Percentiles rank a stretch among this genome's conserved stretches.
phyloP scores from a whole-genome alignment of 2,329 filamentous ascomycete species.

The Curvularia sp. region DNA sequence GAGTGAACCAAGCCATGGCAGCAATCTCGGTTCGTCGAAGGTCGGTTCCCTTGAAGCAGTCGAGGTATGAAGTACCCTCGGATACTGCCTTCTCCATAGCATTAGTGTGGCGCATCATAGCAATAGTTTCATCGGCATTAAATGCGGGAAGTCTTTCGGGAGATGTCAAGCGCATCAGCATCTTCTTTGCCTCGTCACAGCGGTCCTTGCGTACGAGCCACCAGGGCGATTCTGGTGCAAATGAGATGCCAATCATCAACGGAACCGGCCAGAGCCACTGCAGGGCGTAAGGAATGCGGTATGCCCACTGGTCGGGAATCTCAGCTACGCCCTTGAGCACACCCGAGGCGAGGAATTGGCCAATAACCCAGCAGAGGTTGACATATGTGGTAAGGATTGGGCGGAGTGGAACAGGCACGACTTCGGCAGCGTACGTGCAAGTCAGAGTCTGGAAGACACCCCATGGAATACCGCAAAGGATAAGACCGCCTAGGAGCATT shows the following conservation, averaged over 20 bases:
- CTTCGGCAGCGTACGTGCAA: slow-evolving; percentile 62
- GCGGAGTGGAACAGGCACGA: slow-evolving; percentile 74
- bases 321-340: slow-evolving; percentile 72
- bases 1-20: slow-evolving; percentile 59
- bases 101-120: slow-evolving; percentile 91
- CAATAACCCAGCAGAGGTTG: slow-evolving; percentile 78
- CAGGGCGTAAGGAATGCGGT: slow-evolving; percentile 70
- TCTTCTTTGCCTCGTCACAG: slow-evolving; percentile 69
- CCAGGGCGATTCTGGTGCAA: slow-evolving; percentile 76
- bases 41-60: slow-evolving; percentile 86
- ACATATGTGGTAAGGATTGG: slow-evolving; percentile 68
- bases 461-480: slow-evolving; percentile 58
- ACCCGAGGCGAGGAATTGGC: slow-evolving; percentile 74
- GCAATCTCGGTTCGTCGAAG: slow-evolving; percentile 78
- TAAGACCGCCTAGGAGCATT: slow-evolving; percentile 67
- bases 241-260: slow-evolving; percentile 70
- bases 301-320: slow-evolving; percentile 71
- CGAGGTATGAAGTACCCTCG: slow-evolving; percentile 74
- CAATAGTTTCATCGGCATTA: slow-evolving; percentile 64
- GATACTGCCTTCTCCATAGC: slow-evolving; percentile 75
- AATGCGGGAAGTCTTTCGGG: slow-evolving; percentile 52
- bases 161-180: slow-evolving; percentile 71
- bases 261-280: slow-evolving; percentile 80
- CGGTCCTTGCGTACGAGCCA: slow-evolving; percentile 74
- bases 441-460: slow-evolving; percentile 58